A percentile compares a stretch with the other conserved stretches of the same genome.
Conservation (phyloP, 148 eudicot species). For the Mesembryanthemum crystallinum region DNA sequence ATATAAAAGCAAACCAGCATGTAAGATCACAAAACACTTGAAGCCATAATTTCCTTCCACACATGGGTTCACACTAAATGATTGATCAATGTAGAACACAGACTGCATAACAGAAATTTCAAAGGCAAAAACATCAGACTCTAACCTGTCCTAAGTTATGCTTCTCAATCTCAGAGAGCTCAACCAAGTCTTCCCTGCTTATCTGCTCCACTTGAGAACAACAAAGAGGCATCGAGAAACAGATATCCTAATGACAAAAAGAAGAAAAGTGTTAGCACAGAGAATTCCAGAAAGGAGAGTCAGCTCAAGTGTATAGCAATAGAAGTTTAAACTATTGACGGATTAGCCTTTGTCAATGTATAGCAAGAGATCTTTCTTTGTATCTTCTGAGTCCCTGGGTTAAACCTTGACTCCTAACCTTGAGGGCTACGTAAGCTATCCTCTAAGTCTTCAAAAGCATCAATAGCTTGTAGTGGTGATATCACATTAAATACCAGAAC, state of each 20-base stretch:
- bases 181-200: slow-evolving; percentile 83
- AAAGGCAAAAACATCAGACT: slow-evolving; percentile 5
- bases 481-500: too few species aligned
- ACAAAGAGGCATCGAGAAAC: slow-evolving; percentile 86
- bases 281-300: not conserved
- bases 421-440: too few species aligned
- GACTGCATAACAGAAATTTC: not conserved
- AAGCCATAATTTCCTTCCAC: not conserved
- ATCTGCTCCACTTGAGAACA: slow-evolving; percentile 66
- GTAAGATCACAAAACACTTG: not conserved
- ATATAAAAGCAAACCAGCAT: not conserved
- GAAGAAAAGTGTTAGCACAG: not conserved
- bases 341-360: too few species aligned
- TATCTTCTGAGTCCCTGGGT: too few species aligned
- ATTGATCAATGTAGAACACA: not conserved
- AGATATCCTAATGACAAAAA: slow-evolving; percentile 50
- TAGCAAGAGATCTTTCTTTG: too few species aligned
- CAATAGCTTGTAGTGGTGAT: too few species aligned
- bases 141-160: slow-evolving; percentile 82
- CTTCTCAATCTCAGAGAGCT: slow-evolving; percentile 91
- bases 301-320: not conserved
- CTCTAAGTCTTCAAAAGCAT: too few species aligned
- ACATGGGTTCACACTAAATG: not conserved
- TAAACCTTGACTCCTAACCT: too few species aligned
- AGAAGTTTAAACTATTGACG: too few species aligned